Base-by-base conservation (phyloP, 2,329 filamentous ascomycete species). In the Colletotrichum graminicola region DNA sequence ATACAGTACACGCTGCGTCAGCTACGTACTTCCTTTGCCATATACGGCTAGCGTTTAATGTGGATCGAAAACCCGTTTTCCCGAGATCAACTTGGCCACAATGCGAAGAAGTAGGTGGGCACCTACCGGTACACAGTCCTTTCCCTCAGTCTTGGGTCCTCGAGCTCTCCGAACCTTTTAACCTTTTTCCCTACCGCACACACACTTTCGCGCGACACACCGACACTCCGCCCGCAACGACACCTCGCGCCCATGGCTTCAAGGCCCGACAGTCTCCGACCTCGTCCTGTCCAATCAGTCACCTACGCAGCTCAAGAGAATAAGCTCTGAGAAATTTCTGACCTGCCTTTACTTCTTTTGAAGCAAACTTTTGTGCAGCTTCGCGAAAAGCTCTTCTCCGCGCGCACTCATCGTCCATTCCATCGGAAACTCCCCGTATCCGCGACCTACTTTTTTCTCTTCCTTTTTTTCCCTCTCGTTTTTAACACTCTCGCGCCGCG, bases 161-260 rank as follows among this genome's bases (percentile, higher is more conserved):
- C 1, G 59, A 66, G 59, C 59, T 61, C 10, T 34, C 34, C 52
- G 18, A 11, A 21, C 52, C 36, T 49, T 62, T 62, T 26, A 41
- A 18, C 23, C 32, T 49, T 62, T 32, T 36, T 11, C 36, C 47
- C 59, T 49, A 43, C 36, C 26, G 36, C 61, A 45, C 61, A 60
- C 57, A 54, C 51, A 67, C 63, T 54, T 67, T 62, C 43, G 51
- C 52, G 45, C 64, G 45, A 67, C 61, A 67, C 61, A 64, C 51
- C 29, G 57, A 65, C 43, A 57, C 64, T 26, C 54, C 49, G 23
- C 43, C 52, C 29, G n/a, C 41, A 56, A 29, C 49, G n/a, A 56
- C 52, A 29, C n/a, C 51, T 43, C 49, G 61, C 52, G 51, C 43
- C 51, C 68, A 62, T 62, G 45, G 68, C 57, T 67, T 23, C 32